Conservation (phyloP, 495 filamentous ascomycete species). For the Platismatia glauca region DNA sequence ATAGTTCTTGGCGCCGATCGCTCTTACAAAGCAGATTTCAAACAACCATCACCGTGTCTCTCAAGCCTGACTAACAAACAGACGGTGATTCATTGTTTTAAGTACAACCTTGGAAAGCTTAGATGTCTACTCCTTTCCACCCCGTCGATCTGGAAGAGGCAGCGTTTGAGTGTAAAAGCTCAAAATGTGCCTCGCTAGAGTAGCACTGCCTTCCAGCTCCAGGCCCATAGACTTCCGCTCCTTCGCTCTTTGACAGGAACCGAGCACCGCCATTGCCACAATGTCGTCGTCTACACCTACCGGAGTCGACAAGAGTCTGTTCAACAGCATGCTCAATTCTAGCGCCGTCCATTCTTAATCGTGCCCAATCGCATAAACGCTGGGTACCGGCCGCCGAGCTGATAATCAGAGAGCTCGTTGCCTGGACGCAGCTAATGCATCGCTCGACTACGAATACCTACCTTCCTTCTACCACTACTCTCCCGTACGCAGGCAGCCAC, state of each 20-base stretch:
- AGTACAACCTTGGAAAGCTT: too few species aligned
- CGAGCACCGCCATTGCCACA: not conserved
- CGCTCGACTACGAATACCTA: constrained; percentile 22
- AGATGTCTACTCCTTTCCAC: not conserved
- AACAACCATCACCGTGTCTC: too few species aligned
- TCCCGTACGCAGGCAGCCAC: constrained; percentile 23
- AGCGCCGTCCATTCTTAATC: not conserved
- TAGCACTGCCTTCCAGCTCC: too few species aligned
- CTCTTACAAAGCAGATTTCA: not conserved
- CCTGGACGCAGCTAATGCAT: constrained; percentile 20
- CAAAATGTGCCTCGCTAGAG: not conserved
- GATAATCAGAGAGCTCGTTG: constrained; percentile 12
- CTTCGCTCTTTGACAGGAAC: not conserved
- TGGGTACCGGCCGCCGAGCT: not conserved
- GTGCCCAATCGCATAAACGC: not conserved
- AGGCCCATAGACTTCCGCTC: not conserved
- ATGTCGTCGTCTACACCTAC: not conserved
- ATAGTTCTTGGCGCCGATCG: not conserved
- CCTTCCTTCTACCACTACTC: constrained; percentile 17
- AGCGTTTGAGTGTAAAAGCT: not conserved
- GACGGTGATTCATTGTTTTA: too few species aligned
- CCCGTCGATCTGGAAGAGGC: not conserved
- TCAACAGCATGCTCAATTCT: constrained; percentile 1
- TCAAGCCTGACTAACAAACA: too few species aligned
- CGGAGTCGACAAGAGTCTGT: not conserved